Evolutionary conservation across 1,284 basidiomycete species (phyloP).

Genomic region (Ceratobasidium sp.): DNA sequence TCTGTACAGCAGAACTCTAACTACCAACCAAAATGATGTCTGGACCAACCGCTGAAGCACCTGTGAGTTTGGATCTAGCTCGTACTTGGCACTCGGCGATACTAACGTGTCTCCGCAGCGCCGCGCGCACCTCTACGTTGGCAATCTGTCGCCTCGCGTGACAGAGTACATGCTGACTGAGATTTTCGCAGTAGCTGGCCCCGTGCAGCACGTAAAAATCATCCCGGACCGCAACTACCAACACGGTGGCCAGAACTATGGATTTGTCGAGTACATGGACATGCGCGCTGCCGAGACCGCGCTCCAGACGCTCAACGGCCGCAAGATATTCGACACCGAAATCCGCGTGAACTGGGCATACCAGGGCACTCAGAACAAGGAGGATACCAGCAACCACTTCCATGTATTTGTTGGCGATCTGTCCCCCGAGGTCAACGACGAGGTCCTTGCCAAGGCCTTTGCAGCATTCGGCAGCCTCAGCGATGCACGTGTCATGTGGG

Average conservation of each 20-base stretch:
- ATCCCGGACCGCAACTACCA: constrained; percentile 98
- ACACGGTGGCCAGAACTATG: constrained; percentile 97
- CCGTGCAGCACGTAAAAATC: constrained; percentile 97
- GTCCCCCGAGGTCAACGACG: constrained; percentile 96
- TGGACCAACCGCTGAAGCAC: constrained; percentile 65
- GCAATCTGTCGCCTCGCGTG: constrained; percentile 91
- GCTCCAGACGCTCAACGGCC: constrained; percentile 92
- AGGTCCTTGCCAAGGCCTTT: constrained; percentile 95
- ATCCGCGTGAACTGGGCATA: constrained; percentile 98
- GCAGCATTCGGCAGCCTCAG: constrained; percentile 91
- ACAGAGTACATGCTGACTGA: constrained; percentile 94
- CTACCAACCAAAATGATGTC: constrained; percentile 37
- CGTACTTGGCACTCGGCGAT: not conserved
- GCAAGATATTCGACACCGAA: constrained; percentile 97
- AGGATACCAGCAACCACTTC: constrained; percentile 93
- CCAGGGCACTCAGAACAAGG: constrained; percentile 93
- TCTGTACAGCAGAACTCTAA: constrained; percentile 37
- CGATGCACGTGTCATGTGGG: constrained; percentile 99
- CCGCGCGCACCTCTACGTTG: constrained; percentile 93
- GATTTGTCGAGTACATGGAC: constrained; percentile 96
- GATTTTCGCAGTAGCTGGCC: constrained; percentile 93
- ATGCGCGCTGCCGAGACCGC: constrained; percentile 98
- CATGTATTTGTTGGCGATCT: constrained; percentile 99
- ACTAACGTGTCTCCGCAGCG: constrained; percentile 46
- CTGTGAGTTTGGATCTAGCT: constrained; percentile 56